Percentiles rank a stretch among this genome's conserved stretches.
Conservation (phyloP, 495 filamentous ascomycete genomes). For the Hapsidospora chrysogenum region DNA sequence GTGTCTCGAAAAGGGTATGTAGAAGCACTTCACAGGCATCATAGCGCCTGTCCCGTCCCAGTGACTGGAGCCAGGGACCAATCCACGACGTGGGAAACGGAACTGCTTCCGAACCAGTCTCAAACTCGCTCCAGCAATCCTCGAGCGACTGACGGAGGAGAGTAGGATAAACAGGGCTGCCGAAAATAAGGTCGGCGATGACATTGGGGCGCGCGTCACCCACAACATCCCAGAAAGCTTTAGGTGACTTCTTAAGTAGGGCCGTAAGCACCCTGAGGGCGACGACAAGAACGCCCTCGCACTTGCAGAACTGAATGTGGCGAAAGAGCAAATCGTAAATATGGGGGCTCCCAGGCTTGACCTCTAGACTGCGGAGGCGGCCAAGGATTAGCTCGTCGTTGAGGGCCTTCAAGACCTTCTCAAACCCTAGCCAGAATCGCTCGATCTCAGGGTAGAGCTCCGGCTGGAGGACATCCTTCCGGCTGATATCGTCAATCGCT, state of each 20-base stretch:
- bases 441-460: slow-evolving; percentile 28
- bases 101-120: slow-evolving; percentile 36
- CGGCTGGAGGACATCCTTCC: slow-evolving; percentile 19
- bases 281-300: slow-evolving; percentile 36
- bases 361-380: slow-evolving; percentile 59
- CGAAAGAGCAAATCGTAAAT: slow-evolving; percentile 62
- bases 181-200: slow-evolving; percentile 61
- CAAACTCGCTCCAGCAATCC: not conserved
- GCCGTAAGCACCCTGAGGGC: slow-evolving; percentile 47
- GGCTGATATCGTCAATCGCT: slow-evolving; percentile 11
- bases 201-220: slow-evolving; percentile 56
- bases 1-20: slow-evolving; percentile 47
- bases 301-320: slow-evolving; percentile 43
- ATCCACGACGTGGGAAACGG: slow-evolving; percentile 48
- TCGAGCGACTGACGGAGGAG: slow-evolving; percentile 40
- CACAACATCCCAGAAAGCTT: slow-evolving; percentile 76
- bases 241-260: slow-evolving; percentile 54
- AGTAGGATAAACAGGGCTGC: slow-evolving; percentile 46
- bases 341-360: slow-evolving; percentile 28
- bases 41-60: slow-evolving; percentile 50
- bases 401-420: slow-evolving; percentile 49
- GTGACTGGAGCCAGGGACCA: slow-evolving; percentile 53
- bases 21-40: slow-evolving; percentile 56
- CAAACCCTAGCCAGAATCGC: slow-evolving; percentile 60
- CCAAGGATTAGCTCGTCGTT: slow-evolving; percentile 62